These are phyloP conservation scores for Podaxis sp. DNA, from an alignment of 768 basidiomycete genomes.

Conservation along the genomic window DNA sequence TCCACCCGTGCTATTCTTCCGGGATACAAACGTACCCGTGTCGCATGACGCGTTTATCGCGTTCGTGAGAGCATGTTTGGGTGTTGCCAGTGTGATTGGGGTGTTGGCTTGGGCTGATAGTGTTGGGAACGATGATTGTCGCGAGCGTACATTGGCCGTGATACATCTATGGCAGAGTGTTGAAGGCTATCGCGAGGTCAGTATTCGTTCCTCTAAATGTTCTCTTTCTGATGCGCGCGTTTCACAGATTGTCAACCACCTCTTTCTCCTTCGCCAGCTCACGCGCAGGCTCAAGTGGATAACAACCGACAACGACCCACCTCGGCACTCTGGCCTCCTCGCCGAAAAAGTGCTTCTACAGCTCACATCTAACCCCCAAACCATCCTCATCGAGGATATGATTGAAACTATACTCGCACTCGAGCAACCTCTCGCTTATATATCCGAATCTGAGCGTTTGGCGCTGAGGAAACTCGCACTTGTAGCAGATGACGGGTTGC, in stretches of 20 bases:
- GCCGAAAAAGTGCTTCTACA: slow-evolving; percentile 66
- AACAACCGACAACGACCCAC: slow-evolving; percentile 56
- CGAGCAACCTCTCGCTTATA: slow-evolving; percentile 53
- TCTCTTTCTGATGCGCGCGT: background rate
- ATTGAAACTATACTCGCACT: slow-evolving; percentile 56
- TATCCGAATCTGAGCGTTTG: slow-evolving; percentile 55
- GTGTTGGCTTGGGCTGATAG: slow-evolving; percentile 82
- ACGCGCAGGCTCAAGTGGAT: slow-evolving; percentile 71
- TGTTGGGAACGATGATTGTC: slow-evolving; percentile 57
- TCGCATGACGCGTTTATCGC: slow-evolving; percentile 57
- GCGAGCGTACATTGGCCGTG: slow-evolving; percentile 60
- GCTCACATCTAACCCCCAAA: slow-evolving; percentile 55
- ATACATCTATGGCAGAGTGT: slow-evolving; percentile 62
- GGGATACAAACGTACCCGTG: slow-evolving; percentile 13
- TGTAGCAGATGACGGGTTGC: slow-evolving; percentile 65
- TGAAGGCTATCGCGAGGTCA: slow-evolving; percentile 71
- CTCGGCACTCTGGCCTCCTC: slow-evolving; percentile 57
- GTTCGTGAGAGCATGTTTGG: slow-evolving; percentile 64
- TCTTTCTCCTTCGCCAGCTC: slow-evolving; percentile 68
- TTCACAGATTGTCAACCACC: slow-evolving; percentile 66
- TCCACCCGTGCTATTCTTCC: slow-evolving; percentile 32
- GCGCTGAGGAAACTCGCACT: slow-evolving; percentile 57
- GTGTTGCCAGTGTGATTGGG: slow-evolving; percentile 60
- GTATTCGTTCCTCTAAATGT: slow-evolving; percentile 9
- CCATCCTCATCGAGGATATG: slow-evolving; percentile 56